These are phyloP conservation scores for Myriosclerotinia duriaeana DNA, from an alignment of 2,329 filamentous ascomycete genomes.

Conservation along the genomic window DNA sequence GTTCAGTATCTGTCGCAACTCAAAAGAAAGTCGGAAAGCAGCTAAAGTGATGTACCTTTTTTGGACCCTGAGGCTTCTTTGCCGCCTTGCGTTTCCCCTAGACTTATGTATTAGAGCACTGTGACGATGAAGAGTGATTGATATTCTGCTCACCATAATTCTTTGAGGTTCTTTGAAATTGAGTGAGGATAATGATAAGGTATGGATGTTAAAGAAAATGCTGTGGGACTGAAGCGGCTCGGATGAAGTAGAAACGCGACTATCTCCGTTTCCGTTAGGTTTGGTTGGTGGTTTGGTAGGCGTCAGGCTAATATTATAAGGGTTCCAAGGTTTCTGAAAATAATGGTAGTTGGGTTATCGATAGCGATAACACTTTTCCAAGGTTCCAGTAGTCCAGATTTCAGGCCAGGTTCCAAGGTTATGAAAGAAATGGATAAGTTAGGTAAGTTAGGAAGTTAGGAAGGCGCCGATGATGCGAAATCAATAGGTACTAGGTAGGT, in stretches of 20 bases:
- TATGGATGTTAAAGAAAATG: conserved; percentile 15
- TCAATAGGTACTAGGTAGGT: too few relatives aligned
- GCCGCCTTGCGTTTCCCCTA: conserved; percentile 93
- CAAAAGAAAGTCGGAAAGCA: not conserved
- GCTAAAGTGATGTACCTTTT: conserved; percentile 59
- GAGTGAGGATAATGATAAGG: conserved; percentile 17
- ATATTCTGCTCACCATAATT: conserved; percentile 5
- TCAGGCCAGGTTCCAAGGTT: too few relatives aligned
- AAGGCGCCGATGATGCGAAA: too few relatives aligned
- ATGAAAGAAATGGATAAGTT: not conserved
- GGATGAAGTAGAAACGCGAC: conserved; percentile 12
- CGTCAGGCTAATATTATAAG: too few relatives aligned
- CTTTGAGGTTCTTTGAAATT: not conserved
- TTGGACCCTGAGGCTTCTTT: conserved; percentile 75
- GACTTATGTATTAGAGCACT: conserved; percentile 2
- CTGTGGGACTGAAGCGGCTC: conserved; percentile 14
- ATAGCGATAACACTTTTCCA: conserved; percentile 11
- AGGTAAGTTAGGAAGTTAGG: not conserved
- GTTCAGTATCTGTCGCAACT: conserved; percentile 15
- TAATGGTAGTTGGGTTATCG: conserved; percentile 9
- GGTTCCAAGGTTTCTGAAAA: too few relatives aligned
- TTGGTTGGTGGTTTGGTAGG: not conserved
- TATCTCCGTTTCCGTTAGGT: not conserved
- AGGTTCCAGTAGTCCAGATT: too few relatives aligned
- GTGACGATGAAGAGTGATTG: not conserved